phyloP scores from a whole-genome alignment of 2,329 filamentous ascomycete species.

The Paecilomyces fulvus region DNA sequence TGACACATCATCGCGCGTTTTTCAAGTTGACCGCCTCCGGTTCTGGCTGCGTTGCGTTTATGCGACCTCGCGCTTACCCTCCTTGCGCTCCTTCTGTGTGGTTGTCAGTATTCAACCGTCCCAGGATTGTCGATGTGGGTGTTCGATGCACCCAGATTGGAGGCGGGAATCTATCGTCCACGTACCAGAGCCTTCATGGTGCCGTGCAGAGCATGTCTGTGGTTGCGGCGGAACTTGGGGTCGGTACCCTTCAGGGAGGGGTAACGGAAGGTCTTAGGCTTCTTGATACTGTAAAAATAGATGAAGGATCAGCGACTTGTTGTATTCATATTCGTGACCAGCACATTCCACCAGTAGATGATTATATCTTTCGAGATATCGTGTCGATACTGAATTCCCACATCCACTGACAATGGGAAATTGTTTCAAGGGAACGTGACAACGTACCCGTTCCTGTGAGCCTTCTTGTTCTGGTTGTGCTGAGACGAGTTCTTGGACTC shows the following conservation, averaged over 20 bases:
- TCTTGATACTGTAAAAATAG: conserved; percentile 75
- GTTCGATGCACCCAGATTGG: background rate
- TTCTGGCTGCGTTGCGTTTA: conserved; percentile 40
- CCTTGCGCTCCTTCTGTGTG: conserved; percentile 86
- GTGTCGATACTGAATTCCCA: background rate
- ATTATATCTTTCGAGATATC: background rate
- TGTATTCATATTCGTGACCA: background rate
- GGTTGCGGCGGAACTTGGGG: conserved; percentile 99
- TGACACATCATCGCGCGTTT: conserved; percentile 21
- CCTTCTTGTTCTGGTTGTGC: conserved; percentile 98
- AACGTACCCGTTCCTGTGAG: conserved; percentile 95
- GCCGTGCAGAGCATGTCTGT: conserved; percentile 98
- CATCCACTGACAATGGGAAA: background rate
- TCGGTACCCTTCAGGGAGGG: conserved; percentile 97
- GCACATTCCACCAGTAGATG: background rate
- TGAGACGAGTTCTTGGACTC: conserved; percentile 99
- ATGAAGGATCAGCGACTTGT: conserved; percentile 3
- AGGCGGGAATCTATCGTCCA: conserved; percentile 13
- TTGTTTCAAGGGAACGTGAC: background rate
- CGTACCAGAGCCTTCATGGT: conserved; percentile 95
- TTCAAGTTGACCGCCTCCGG: background rate
- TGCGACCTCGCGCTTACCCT: conserved; percentile 86
- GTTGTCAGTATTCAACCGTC: conserved; percentile 22
- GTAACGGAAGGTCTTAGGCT: conserved; percentile 98
- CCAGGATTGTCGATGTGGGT: background rate